These are phyloP conservation scores for Stylosanthes scabra DNA, from an alignment of 331 rosid genomes.

Conservation along the genomic window DNA sequence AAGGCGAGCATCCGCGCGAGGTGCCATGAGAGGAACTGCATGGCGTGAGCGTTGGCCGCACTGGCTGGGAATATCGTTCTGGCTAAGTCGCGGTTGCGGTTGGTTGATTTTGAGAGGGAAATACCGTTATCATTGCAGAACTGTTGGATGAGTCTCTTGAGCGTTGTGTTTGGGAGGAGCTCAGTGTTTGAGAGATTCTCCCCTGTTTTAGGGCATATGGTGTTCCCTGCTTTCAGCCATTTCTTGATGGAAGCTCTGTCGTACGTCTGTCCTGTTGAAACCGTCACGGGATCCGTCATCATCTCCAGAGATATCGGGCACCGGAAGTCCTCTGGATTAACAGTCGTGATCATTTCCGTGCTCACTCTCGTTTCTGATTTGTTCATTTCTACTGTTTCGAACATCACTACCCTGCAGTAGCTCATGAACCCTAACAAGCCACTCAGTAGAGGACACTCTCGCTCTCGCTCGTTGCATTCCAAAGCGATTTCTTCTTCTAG, in stretches of 20 bases:
- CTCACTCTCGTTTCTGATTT: constrained; percentile 37
- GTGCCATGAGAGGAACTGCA: constrained; percentile 59
- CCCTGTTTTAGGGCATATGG: constrained; percentile 83
- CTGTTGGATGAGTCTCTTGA: constrained; percentile 58
- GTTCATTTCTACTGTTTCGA: constrained; percentile 49
- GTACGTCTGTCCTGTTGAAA: constrained; percentile 88
- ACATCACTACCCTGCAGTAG: constrained; percentile 70
- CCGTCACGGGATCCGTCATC: constrained; percentile 87
- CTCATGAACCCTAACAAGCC: constrained; percentile 62
- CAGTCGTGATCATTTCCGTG: constrained; percentile 38
- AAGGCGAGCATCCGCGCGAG: constrained; percentile 60
- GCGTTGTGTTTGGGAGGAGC: constrained; percentile 61
- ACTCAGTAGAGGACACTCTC: constrained; percentile 56
- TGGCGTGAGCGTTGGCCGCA: constrained; percentile 51
- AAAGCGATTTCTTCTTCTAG: constrained; percentile 59
- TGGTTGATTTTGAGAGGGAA: constrained; percentile 24
- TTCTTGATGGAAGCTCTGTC: constrained; percentile 70
- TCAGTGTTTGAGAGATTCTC: constrained; percentile 58
- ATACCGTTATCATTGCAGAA: constrained; percentile 57
- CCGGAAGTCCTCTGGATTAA: constrained; percentile 73
- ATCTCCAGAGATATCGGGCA: constrained; percentile 86
- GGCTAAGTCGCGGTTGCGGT: constrained; percentile 41
- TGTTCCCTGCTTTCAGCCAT: constrained; percentile 82
- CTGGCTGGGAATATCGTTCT: constrained; percentile 51
- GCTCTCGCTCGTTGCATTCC: constrained; percentile 17